A percentile compares a stretch with the other conserved stretches of the same genome.
phyloP scores from a whole-genome alignment of 2,329 filamentous ascomycete genomes.

The Sporothrix luriei region DNA sequence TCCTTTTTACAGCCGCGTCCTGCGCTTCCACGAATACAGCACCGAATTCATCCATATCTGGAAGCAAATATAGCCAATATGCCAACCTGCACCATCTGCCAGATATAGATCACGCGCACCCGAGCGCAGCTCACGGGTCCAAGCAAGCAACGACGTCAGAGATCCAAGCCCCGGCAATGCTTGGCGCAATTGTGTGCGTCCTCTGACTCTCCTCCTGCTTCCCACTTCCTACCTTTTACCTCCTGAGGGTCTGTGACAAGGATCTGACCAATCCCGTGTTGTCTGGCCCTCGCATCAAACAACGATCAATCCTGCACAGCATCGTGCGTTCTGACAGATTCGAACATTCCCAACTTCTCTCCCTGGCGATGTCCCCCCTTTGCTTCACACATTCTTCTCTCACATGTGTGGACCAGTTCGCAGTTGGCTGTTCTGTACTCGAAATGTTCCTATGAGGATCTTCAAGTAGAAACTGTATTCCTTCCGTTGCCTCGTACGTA shows the following conservation, averaged over 20 bases:
- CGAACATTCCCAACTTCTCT: background rate
- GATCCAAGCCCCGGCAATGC: background rate
- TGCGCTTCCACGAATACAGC: background rate
- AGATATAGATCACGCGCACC: slow-evolving; percentile 20
- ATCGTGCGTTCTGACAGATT: slow-evolving; percentile 14
- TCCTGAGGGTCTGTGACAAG: slow-evolving; percentile 6
- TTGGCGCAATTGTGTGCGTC: too few relatives aligned
- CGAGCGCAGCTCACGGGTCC: slow-evolving; percentile 20
- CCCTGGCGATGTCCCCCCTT: background rate
- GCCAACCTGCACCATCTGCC: slow-evolving; percentile 6
- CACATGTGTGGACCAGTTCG: background rate
- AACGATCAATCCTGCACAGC: slow-evolving; percentile 37
- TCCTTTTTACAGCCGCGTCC: slow-evolving; percentile 21
- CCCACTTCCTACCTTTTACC: background rate
- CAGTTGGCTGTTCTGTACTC: background rate
- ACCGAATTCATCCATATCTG: slow-evolving; percentile 19
- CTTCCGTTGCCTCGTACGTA: background rate
- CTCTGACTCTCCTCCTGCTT: background rate
- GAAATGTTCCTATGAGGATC: slow-evolving; percentile 16
- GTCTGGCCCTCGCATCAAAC: slow-evolving; percentile 42
- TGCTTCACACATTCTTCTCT: background rate
- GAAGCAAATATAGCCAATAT: background rate
- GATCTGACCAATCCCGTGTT: slow-evolving; percentile 39
- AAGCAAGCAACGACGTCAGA: slow-evolving; percentile 16
- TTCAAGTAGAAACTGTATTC: slow-evolving; percentile 4